Evolutionary conservation across 352 stramenopile species (phyloP).

Genomic region (Pythium diclinum): DNA sequence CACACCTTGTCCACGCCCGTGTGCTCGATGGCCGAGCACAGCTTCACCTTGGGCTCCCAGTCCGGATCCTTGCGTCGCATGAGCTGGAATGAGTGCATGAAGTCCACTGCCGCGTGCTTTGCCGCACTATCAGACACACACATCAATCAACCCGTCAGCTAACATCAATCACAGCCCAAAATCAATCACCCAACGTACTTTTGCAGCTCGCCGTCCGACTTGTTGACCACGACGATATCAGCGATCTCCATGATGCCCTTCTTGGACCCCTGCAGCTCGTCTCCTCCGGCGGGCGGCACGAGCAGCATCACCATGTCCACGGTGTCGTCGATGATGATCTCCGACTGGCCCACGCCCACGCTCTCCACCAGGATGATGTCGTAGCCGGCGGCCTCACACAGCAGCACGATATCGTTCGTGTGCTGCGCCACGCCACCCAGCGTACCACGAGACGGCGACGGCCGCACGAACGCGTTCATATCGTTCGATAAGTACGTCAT

Average conservation of each 20-base stretch:
- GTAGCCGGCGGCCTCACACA: constrained; percentile 93
- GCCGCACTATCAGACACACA: constrained; percentile 36
- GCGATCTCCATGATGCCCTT: constrained; percentile 99
- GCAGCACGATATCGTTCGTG: constrained; percentile 91
- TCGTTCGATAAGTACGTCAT: constrained; percentile 95
- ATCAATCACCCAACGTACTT: constrained; percentile 24
- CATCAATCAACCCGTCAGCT: not conserved
- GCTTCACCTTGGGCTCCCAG: constrained; percentile 78
- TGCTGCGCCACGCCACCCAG: constrained; percentile 71
- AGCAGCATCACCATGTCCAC: constrained; percentile 97
- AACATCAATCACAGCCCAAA: not conserved
- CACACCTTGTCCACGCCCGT: constrained; percentile 74
- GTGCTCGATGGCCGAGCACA: constrained; percentile 65
- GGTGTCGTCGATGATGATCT: constrained; percentile 95
- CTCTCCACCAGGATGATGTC: constrained; percentile 97
- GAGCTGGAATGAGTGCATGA: constrained; percentile 80
- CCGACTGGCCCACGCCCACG: constrained; percentile 96
- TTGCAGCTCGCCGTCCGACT: constrained; percentile 91
- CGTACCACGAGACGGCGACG: constrained; percentile 87
- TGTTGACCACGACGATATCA: constrained; percentile 97
- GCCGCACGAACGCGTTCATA: constrained; percentile 90
- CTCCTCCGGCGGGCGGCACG: constrained; percentile 92
- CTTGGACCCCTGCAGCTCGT: constrained; percentile 97
- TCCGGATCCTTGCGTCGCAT: constrained; percentile 78
- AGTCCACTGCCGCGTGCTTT: constrained; percentile 71